phyloP scores from a whole-genome alignment of 1,284 basidiomycete species.

The Somion occarium region DNA sequence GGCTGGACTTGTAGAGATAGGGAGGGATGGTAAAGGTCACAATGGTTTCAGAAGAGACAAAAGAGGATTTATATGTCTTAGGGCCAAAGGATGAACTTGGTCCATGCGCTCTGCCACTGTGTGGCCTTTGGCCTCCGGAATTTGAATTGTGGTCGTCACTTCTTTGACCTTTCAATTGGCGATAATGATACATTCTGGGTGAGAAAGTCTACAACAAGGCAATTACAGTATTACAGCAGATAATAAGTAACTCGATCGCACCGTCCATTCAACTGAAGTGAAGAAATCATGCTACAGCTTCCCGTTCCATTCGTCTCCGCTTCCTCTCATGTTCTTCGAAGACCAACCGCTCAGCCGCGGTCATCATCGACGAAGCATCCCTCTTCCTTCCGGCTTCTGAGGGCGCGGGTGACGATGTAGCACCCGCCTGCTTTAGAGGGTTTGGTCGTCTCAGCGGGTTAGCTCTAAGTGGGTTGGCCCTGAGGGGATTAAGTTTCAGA shows the following conservation, averaged over 20 bases:
- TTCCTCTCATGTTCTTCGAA: constrained; percentile 86
- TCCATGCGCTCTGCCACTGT: too few relatives aligned
- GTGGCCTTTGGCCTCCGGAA: too few relatives aligned
- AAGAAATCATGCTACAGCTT: constrained; percentile 26
- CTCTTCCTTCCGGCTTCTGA: constrained; percentile 41
- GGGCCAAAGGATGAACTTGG: too few relatives aligned
- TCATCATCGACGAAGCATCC: constrained; percentile 58
- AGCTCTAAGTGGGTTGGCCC: constrained; percentile 21
- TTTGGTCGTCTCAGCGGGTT: constrained; percentile 67
- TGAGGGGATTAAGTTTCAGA: constrained; percentile 62
- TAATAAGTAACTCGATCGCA: background rate
- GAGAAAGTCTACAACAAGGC: background rate
- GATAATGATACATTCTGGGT: background rate
- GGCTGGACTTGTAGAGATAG: too few relatives aligned
- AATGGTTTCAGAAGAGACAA: too few relatives aligned
- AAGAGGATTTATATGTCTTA: too few relatives aligned
- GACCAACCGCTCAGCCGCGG: constrained; percentile 82
- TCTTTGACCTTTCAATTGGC: background rate
- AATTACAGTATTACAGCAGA: background rate
- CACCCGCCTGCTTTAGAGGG: constrained; percentile 58
- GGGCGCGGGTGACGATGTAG: constrained; percentile 11
- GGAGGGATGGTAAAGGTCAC: too few relatives aligned
- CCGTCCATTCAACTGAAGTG: background rate
- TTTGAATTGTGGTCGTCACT: too few relatives aligned
- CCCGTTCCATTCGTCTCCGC: constrained; percentile 62